Base-by-base conservation (phyloP, 805 yeast species). In the Ogataea ramenticola region DNA sequence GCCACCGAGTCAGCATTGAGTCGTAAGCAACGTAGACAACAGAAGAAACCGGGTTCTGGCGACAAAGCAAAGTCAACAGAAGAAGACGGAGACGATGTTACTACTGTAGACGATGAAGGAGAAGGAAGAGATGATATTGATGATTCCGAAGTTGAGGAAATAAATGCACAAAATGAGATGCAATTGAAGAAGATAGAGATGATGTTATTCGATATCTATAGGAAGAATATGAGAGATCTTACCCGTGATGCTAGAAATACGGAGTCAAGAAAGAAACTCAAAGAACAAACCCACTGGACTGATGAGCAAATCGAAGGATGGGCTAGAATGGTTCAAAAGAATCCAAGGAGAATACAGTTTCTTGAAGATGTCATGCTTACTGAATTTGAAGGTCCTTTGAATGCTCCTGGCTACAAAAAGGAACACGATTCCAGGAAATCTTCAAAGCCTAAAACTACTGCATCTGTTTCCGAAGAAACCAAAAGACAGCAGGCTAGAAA, bases 281-380 rank as follows among this genome's bases (percentile, higher is more conserved):
- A 72, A 49, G 51, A 59, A 6, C 67, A 69, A 33, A 74, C 82
- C 0, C 68, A 69, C 1, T 88, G 95, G 96, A 70, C 89, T 0
- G 90, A 89, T 61, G 96, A 88, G 56, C 96, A 87, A 58, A 78
- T 91, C 40, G 96, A 90, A 68, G 96, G 96, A 0, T 91, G 97
- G 97, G 82, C 83, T 1, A 66, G 84, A 44, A 83, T 85, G 83
- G 58, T 89, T 17, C 71, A 77, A 42, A 76, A 75, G 53, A 75
- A 80, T 36, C 88, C 93, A 1, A 68, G 70, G 37, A 69, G 85
- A 45, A 81, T 75, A 49, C 74, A 75, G 51, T 46, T 77, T 2
- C 58, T 86, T 45, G 95, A 86, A 53, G 82, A 80, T 42, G 74
- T 74, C 49, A 66, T 78, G 67, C 72, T 73, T 46, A 2, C 15